Conservation (phyloP, 306 rosid species). For the Macrotyloma uniflorum region DNA sequence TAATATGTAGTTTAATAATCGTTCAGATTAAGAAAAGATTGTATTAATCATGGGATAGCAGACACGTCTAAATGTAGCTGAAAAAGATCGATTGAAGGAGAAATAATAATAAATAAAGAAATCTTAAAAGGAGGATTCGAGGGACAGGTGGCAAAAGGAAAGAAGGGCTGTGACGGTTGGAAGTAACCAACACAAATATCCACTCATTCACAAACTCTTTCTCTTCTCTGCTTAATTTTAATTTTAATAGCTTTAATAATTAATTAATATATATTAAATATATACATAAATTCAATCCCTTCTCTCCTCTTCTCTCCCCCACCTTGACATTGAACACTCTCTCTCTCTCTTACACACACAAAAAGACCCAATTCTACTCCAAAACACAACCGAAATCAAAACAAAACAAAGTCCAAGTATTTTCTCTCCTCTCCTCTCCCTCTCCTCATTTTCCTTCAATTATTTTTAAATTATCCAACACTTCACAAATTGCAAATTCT, state of each 20-base stretch:
- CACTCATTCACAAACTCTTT: no score
- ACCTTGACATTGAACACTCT: not conserved
- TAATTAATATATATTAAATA: not conserved
- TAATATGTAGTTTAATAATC: no score
- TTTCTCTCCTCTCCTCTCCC: not conserved
- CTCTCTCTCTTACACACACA: not conserved
- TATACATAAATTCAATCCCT: not conserved
- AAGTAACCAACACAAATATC: constrained; percentile 28
- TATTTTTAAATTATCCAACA: not conserved
- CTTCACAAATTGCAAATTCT: not conserved
- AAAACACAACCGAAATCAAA: not conserved
- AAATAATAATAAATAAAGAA: no score
- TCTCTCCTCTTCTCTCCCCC: constrained; percentile 8
- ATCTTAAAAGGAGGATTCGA: not conserved
- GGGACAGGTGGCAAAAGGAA: constrained; percentile 42
- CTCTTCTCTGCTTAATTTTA: constrained; percentile 1
- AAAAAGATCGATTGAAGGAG: not conserved
- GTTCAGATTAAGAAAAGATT: no score
- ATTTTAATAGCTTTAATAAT: no score
- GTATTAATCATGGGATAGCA: not conserved
- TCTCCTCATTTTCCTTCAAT: not conserved
- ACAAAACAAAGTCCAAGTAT: constrained; percentile 32
- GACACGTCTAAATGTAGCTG: not conserved
- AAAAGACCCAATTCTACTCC: constrained; percentile 26
- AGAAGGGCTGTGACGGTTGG: constrained; percentile 32